Conservation (phyloP, 1,284 basidiomycete species). For the Ustilago loliicola region DNA sequence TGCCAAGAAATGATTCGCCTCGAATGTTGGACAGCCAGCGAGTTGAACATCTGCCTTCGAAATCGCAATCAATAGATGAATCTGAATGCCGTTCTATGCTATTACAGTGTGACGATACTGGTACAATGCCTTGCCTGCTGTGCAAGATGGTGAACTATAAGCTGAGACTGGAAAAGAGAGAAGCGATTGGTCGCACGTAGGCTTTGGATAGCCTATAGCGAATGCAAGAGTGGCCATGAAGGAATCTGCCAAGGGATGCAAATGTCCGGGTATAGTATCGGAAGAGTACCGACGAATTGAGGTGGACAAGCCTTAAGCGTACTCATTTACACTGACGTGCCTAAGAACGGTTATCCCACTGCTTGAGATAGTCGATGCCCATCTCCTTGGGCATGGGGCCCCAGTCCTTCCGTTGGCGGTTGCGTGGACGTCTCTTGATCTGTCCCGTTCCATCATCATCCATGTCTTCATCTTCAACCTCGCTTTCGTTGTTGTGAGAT, state of each 20-base stretch:
- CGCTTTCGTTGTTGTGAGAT: slow-evolving; percentile 14
- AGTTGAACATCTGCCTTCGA: not conserved
- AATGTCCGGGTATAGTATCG: slow-evolving; percentile 11
- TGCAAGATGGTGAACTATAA: not conserved
- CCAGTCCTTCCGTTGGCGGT: slow-evolving; percentile 45
- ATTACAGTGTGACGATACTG: slow-evolving; percentile 8
- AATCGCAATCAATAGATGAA: slow-evolving; percentile 9
- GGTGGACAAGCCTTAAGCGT: not conserved
- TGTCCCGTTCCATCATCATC: slow-evolving; percentile 21
- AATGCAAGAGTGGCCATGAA: not conserved
- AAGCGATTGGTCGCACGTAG: not conserved
- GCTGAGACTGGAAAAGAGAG: not conserved
- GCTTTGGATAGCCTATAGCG: not conserved
- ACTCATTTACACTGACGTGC: not conserved
- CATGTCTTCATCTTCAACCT: slow-evolving; percentile 27
- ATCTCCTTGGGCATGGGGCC: slow-evolving; percentile 52
- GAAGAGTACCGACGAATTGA: not conserved
- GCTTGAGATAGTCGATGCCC: slow-evolving; percentile 55
- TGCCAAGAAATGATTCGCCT: slow-evolving; percentile 44
- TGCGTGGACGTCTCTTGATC: slow-evolving; percentile 48
- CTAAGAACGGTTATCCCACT: slow-evolving; percentile 41
- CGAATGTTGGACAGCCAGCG: not conserved
- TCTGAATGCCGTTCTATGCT: not conserved
- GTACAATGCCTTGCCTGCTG: not conserved
- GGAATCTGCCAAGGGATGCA: not conserved